Evolutionary conservation across 2,329 filamentous ascomycete species (phyloP), one percentile per base, ranked within the genome.

Genomic region (Trichoderma brevicompactum): DNA sequence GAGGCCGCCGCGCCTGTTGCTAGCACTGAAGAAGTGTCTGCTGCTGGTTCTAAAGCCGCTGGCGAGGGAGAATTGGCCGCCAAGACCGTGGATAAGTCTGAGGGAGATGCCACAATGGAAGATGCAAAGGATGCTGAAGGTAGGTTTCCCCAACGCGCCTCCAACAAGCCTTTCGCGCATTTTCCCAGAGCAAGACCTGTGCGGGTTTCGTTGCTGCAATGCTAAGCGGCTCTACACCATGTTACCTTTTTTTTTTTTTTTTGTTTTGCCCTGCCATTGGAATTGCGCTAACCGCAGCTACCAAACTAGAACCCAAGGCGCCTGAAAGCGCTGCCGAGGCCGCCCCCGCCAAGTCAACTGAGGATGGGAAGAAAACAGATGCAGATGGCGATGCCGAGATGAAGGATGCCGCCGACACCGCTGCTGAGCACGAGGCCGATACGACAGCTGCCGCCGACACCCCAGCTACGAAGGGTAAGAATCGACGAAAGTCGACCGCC

Each of bases 401-500:
- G 68, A 76, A 78, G 64, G 75, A 79, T 71, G 74, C 71, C 34
- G 73, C 76, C 65, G 71, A 72, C 55, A 74, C 72, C 23, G 70
- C 73, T 32, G 73, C 69, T 53, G 74, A 73, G 59, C 65, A 70
- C 28, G 71, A 74, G 66, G 67, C 72, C 48, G 67, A 72, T 54
- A 64, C 72, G 61, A 69, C 71, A 41, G 71, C 67, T 19, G 70
- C 71, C 17, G 62, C 67, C 40, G 74, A 76, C 52, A 75, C 74
- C 28, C 70, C 76, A 9, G 65, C 71, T 8, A 69, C 70, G 50
- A 78, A 79, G 62, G 71, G 70, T 67, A 81, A 82, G 68, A 87
- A 86, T 9, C 84, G 84, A 74, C 91, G 92, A 80, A 95, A 95
- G 84, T 96, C 92, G 28, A 83, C 82, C 48, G 85, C 84, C 49